Base-by-base conservation (phyloP, 2,329 filamentous ascomycete species). In the Aspergillus phoenicis region DNA sequence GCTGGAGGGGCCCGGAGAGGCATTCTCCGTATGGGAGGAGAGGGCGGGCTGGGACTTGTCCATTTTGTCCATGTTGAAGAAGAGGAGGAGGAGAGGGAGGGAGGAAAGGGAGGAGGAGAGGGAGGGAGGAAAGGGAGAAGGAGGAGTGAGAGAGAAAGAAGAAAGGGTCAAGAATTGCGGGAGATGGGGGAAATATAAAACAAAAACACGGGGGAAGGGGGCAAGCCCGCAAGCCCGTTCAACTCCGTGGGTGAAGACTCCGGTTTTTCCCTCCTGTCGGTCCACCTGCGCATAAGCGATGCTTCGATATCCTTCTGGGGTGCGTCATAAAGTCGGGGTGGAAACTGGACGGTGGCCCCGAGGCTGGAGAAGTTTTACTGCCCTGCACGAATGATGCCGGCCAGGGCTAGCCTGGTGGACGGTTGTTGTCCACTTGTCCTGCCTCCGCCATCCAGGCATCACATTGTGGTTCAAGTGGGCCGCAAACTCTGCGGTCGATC, bases 1-100 rank as follows among this genome's bases (percentile, higher is more conserved):
- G 41, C 24, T 58, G 53, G 26, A 59, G 33, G 52, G 47, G 49
- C 54, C 43, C 43, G 58, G 51, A 51, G 66, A 58, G 24, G 67
- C 60, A 47, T 64, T 67, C 60, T 72, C 70, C 15, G 60, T 64
- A 49, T 72, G 70, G 24, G 69, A 69, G 33, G 69, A 57, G 49
- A 64, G 65, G 26, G 62, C 64, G 1, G 69, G 70, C 51, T 66
- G 69, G 48, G 64, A 58, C 43, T 68, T 66, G 45, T 67, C 64
- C 8, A 62, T 66, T 33, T 62, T 51, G 59, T 71, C 66, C 70
- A 71, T 71, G 36, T 45, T 38, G 43, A 24, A 41, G 38, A n/a
- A 11, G 43, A n/a, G 24, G 22, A 22, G 43, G 24, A 49, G 26
- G 22, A 26, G 43, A 38, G 22, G 30, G 43, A 36, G 22, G 55